Percentiles rank a stretch among this genome's conserved stretches.
phyloP scores from a whole-genome alignment of 2,329 filamentous ascomycete genomes.

The Chaetothyriales sp. region DNA sequence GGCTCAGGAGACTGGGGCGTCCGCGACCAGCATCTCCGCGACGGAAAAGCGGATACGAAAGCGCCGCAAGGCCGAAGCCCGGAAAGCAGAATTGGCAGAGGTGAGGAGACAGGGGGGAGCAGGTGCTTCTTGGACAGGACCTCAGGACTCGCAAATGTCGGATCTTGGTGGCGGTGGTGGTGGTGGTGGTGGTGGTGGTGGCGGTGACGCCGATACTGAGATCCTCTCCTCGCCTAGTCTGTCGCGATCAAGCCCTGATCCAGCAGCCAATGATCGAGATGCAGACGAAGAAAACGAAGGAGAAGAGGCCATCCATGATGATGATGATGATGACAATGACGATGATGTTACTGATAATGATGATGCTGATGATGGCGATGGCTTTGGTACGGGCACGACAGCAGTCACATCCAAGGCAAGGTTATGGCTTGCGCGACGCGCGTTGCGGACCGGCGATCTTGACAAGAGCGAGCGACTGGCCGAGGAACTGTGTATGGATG shows the following conservation, averaged over 20 bases:
- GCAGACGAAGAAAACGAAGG: neutral
- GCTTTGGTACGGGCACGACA: slow-evolving; percentile 63
- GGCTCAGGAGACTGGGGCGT: slow-evolving; percentile 70
- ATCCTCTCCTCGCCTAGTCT: slow-evolving; percentile 10
- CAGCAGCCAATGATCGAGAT: neutral
- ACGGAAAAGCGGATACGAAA: slow-evolving; percentile 9
- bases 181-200: slow-evolving; percentile 23
- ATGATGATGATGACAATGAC: slow-evolving; percentile 24
- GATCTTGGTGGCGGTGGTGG: slow-evolving; percentile 19
- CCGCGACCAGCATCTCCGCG: slow-evolving; percentile 20
- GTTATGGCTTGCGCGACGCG: slow-evolving; percentile 79
- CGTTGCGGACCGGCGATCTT: slow-evolving; percentile 62
- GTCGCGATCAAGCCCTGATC: neutral
- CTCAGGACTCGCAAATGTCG: neutral
- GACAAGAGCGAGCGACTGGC: slow-evolving; percentile 63
- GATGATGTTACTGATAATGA: slow-evolving; percentile 26
- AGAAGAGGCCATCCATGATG: slow-evolving; percentile 11
- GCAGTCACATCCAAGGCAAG: slow-evolving; percentile 81
- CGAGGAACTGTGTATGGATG: slow-evolving; percentile 86
- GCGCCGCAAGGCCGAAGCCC: slow-evolving; percentile 6
- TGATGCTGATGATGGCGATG: slow-evolving; percentile 27
- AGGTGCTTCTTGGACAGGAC: slow-evolving; percentile 2
- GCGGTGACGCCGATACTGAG: slow-evolving; percentile 24
- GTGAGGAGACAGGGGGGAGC: slow-evolving; percentile 6
- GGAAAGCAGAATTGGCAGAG: slow-evolving; percentile 5